These are phyloP conservation scores for Ascochyta clinopodiicola DNA, from an alignment of 2,329 filamentous ascomycete species.

Conservation along the genomic window DNA sequence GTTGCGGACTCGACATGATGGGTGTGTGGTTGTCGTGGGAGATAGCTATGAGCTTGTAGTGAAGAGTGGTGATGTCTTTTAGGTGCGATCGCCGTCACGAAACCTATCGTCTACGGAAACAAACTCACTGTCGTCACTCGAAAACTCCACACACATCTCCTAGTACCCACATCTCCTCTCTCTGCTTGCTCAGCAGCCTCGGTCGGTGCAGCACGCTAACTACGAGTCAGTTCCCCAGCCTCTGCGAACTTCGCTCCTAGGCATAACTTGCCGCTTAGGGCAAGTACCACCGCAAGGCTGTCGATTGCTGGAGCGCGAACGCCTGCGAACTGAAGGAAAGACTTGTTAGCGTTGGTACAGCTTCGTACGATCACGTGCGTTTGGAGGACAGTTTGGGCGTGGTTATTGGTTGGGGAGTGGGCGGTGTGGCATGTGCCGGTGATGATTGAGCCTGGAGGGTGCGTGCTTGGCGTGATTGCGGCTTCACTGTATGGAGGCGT, in stretches of 20 bases:
- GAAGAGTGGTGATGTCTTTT: too few relatives aligned
- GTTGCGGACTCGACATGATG: neutral
- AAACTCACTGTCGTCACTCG: neutral
- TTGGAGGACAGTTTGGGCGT: neutral
- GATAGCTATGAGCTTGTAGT: too few relatives aligned
- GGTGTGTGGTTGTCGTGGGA: neutral
- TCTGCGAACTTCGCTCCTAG: neutral
- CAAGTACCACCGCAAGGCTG: conserved; percentile 20
- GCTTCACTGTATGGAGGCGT: neutral
- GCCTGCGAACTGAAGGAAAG: conserved; percentile 27
- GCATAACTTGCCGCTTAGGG: conserved; percentile 33
- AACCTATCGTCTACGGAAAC: neutral
- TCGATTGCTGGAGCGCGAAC: conserved; percentile 46
- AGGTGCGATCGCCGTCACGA: too few relatives aligned
- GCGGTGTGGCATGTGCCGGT: neutral
- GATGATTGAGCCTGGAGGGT: neutral
- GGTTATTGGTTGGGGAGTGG: neutral
- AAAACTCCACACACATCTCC: neutral
- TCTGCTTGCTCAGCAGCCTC: conserved; percentile 1
- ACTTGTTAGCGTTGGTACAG: conserved; percentile 20
- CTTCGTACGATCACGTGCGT: conserved; percentile 23
- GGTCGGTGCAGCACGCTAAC: neutral
- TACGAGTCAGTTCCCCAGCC: neutral
- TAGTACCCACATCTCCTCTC: neutral
- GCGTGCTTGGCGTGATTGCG: neutral